Evolutionary conservation across 768 basidiomycete species (phyloP).

Genomic region (Suillus subalutaceus): DNA sequence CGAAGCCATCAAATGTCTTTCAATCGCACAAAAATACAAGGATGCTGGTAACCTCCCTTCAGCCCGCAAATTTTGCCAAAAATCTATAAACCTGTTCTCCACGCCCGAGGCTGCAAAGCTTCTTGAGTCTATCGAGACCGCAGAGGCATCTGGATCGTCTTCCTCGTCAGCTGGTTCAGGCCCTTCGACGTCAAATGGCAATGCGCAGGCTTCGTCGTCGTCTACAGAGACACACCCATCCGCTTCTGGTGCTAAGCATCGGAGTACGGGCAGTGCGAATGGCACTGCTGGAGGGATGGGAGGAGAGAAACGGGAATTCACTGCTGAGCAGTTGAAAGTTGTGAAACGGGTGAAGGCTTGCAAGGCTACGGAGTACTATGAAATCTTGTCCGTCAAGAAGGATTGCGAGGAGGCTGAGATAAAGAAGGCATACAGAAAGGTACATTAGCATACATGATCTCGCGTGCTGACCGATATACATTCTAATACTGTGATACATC

Average conservation of each 20-base stretch:
- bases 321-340: constrained; percentile 76
- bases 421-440: constrained; percentile 97
- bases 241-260: constrained; percentile 69
- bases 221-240: constrained; percentile 73
- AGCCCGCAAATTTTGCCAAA: constrained; percentile 88
- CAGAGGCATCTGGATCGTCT: constrained; percentile 40
- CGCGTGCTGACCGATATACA: neutral
- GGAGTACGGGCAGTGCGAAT: constrained; percentile 44
- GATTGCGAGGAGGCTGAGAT: constrained; percentile 84
- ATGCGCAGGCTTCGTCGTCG: constrained; percentile 48
- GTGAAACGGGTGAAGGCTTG: constrained; percentile 87
- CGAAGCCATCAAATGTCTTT: constrained; percentile 81
- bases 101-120: constrained; percentile 76
- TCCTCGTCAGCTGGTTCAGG: constrained; percentile 43
- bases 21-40: constrained; percentile 76
- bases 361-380: constrained; percentile 91
- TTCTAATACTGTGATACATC: constrained; percentile 14
- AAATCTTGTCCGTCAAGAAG: constrained; percentile 78
- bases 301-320: constrained; percentile 83
- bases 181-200: constrained; percentile 37
- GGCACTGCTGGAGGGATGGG: constrained; percentile 66
- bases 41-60: constrained; percentile 71
- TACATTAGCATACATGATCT: constrained; percentile 38
- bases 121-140: constrained; percentile 65
- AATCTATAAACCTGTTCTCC: constrained; percentile 80